These are phyloP conservation scores for Penicillium fimorum DNA, from an alignment of 495 filamentous ascomycete species.

Conservation along the genomic window DNA sequence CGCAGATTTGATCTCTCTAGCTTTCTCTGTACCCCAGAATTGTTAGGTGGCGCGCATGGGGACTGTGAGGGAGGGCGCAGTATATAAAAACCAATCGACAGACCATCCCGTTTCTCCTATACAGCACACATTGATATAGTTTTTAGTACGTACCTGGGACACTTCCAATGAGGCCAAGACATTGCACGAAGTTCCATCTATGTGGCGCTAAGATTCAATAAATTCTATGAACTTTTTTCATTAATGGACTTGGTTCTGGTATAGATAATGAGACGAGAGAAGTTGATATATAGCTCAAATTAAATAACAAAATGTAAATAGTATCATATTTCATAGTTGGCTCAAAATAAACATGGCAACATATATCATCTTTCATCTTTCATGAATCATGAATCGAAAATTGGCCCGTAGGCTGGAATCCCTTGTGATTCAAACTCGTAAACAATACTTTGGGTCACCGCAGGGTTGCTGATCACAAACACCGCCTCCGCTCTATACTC, in stretches of 20 bases:
- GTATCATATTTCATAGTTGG: background rate
- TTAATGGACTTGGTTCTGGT: background rate
- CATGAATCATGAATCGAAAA: slow-evolving; percentile 62
- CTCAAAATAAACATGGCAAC: background rate
- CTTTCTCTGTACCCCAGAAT: no score
- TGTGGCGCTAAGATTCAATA: background rate
- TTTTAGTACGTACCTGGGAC: no score
- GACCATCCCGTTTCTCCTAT: no score
- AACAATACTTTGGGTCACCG: slow-evolving; percentile 62
- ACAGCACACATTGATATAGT: no score
- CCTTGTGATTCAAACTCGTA: slow-evolving; percentile 64
- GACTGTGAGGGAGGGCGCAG: no score
- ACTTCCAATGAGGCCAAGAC: no score
- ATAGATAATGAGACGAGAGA: background rate
- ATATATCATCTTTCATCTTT: background rate
- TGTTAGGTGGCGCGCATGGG: no score
- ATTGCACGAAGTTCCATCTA: no score
- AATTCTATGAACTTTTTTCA: background rate
- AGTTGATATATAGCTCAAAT: background rate
- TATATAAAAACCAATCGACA: no score
- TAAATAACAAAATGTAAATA: background rate
- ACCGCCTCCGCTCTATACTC: slow-evolving; percentile 65
- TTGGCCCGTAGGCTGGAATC: slow-evolving; percentile 65
- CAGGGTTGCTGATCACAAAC: slow-evolving; percentile 67
- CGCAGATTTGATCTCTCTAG: no score